Evolutionary conservation across 169 alveolate species (phyloP).

Genomic region (Plasmodium reichenowi): DNA sequence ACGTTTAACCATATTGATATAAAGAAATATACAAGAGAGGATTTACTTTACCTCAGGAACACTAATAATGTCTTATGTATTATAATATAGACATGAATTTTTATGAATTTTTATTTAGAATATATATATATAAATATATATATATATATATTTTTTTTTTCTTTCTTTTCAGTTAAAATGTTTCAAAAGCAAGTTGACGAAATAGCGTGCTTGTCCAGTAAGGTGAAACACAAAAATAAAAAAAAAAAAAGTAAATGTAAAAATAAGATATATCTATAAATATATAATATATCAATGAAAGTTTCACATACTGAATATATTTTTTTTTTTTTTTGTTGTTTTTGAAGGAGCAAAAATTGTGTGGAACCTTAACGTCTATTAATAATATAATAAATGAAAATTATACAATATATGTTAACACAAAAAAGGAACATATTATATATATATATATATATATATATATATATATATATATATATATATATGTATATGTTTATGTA

Average conservation of each 20-base stretch:
- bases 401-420: conserved; percentile 35
- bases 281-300: neutral
- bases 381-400: conserved; percentile 16
- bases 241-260: neutral
- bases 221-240: conserved; percentile 18
- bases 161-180: conserved; percentile 8
- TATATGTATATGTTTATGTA: neutral
- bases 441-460: neutral
- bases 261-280: neutral
- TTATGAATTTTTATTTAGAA: neutral
- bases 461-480: neutral
- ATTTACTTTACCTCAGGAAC: conserved; percentile 26
- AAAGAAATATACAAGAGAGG: conserved; percentile 21
- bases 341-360: conserved; percentile 39
- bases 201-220: conserved; percentile 44
- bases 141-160: conserved; percentile 4
- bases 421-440: neutral
- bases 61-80: conserved; percentile 6
- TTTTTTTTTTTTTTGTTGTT: neutral
- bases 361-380: conserved; percentile 19
- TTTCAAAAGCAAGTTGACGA: conserved; percentile 31
- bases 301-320: neutral
- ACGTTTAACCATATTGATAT: conserved; percentile 16
- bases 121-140: neutral
- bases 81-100: too few relatives aligned